Evolutionary conservation across 2,329 filamentous ascomycete species (phyloP).

Genomic region (Fusarium stilboides): DNA sequence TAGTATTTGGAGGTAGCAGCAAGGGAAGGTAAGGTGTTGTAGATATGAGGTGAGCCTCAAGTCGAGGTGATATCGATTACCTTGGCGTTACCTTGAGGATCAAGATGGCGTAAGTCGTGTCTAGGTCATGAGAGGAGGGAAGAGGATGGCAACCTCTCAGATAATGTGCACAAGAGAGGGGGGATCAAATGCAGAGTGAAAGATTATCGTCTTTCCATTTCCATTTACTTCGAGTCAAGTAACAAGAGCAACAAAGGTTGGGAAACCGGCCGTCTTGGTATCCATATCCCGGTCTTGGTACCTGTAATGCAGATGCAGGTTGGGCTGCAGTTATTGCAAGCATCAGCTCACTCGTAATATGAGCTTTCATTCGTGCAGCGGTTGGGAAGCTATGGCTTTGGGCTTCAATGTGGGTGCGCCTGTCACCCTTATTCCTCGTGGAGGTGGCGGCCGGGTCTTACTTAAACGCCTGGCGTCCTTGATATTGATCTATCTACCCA

Average conservation of each 20-base stretch:
- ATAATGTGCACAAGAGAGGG: conserved; percentile 15
- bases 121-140: not conserved
- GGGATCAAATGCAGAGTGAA: conserved; percentile 1
- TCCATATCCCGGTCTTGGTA: conserved; percentile 12
- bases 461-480: conserved; percentile 15
- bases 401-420: conserved; percentile 25
- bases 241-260: conserved; percentile 21
- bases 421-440: conserved; percentile 17
- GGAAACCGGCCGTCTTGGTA: conserved; percentile 4
- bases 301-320: conserved; percentile 42
- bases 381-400: conserved; percentile 34
- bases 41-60: conserved; percentile 22
- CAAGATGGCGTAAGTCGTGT: conserved; percentile 2
- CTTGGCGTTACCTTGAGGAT: conserved; percentile 7
- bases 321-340: conserved; percentile 45
- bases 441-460: conserved; percentile 29
- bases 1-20: conserved; percentile 14
- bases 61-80: conserved; percentile 15
- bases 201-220: conserved; percentile 10
- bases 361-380: conserved; percentile 35
- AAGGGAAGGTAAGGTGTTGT: not conserved
- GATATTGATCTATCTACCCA: not conserved
- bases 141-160: not conserved
- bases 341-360: conserved; percentile 34
- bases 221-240: conserved; percentile 17